A percentile compares a stretch with the other conserved stretches of the same genome.
Conservation (phyloP, 805 yeast species). For the Metschnikowia baotianmanensis region DNA sequence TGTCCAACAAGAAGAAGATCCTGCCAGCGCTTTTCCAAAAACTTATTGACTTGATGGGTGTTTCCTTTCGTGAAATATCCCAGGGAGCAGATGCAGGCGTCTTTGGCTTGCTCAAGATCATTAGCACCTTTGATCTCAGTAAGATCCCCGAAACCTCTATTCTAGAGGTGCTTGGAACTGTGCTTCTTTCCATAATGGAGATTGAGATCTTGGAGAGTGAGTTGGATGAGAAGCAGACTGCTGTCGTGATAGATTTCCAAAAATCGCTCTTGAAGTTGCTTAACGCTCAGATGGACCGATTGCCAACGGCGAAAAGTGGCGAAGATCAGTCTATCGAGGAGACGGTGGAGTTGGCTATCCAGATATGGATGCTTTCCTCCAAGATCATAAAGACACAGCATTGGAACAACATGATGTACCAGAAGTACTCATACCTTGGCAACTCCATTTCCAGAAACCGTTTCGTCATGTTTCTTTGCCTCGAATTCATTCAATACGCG, state of each 20-base stretch:
- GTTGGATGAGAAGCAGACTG: constrained; percentile 18
- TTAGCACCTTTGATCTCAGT: constrained; percentile 6
- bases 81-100: constrained; percentile 2
- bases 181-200: constrained; percentile 12
- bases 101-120: constrained; percentile 9
- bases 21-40: constrained; percentile 7
- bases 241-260: constrained; percentile 18
- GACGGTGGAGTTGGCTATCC: constrained; percentile 28
- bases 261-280: constrained; percentile 16
- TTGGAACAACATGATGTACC: constrained; percentile 39
- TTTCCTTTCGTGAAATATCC: constrained; percentile 7
- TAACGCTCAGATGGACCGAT: constrained; percentile 34
- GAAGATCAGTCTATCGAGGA: constrained; percentile 23
- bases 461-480: constrained; percentile 29
- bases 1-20: neutral
- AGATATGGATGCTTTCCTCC: constrained; percentile 30
- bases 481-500: constrained; percentile 24
- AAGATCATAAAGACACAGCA: constrained; percentile 19
- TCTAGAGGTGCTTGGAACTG: constrained; percentile 11
- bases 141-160: constrained; percentile 6
- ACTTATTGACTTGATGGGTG: constrained; percentile 7
- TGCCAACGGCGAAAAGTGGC: constrained; percentile 26
- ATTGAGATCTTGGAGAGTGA: neutral
- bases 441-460: constrained; percentile 35
- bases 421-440: constrained; percentile 40